Base-by-base conservation (phyloP, 108 stramenopile species). In the Chaetoceros tenuissimus region DNA sequence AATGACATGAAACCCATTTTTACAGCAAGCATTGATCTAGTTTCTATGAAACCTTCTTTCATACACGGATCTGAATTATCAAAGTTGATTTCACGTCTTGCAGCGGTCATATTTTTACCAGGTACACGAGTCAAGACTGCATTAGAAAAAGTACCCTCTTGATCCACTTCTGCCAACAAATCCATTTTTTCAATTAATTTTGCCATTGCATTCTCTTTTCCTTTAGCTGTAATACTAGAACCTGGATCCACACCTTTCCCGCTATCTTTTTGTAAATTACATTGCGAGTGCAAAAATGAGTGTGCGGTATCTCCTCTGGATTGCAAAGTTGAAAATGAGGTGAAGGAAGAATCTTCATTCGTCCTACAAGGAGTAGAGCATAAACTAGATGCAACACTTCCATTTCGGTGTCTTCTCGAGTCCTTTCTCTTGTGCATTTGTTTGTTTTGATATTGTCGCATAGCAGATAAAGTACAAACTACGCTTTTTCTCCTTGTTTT, bases 251-350 rank as follows among this genome's bases (percentile, higher is more conserved):
- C 77, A 40, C 81, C 81, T 28, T 57, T 57, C 24, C 77, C 75
- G 53, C 78, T 78, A 67, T 82, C 81, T 48, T 82, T 82, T 63
- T 82, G 81, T 40, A 82, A 34, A 19, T 43, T 48, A 53, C 70
- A 71, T 28, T 67, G 27, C 3, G 45, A 31, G 48, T 79, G 77
- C 30, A 82, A 17, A 61, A 61, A 82, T 2, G 29, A 45, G 8
- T 13, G 5, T 40, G 34, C 34, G 8, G 13, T 10, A 10, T 40
- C 34, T 40, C 34, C 34, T 13, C 8, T 13, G 13, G 34, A 40
- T 13, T 5, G 13, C 34, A 40, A 13, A 10, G 34, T 40, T 13
- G 34, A 10, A 10, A 13, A 40, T 5, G 34, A 40, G 8, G 34
- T 40, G 8, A 40, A 5, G 5, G 34, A 40, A 10, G 34, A 5